phyloP scores from a whole-genome alignment of 2,329 filamentous ascomycete species.

The Exserohilum rostratum region DNA sequence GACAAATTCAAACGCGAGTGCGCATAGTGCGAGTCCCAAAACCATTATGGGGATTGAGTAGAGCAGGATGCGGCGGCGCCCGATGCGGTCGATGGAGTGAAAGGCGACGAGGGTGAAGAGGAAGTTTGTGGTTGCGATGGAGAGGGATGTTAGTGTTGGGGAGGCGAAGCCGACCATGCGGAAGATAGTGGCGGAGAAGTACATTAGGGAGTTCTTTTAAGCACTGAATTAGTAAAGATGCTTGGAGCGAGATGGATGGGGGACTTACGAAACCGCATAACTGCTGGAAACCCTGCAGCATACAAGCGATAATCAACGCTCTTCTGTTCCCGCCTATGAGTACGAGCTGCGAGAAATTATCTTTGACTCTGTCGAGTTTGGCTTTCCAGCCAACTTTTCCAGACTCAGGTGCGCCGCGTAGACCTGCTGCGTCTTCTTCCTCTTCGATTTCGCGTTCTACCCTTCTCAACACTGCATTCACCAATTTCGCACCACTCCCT shows the following conservation, averaged over 20 bases:
- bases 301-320: slow-evolving; percentile 82
- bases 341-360: slow-evolving; percentile 59
- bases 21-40: slow-evolving; percentile 71
- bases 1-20: slow-evolving; percentile 73
- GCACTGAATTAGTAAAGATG: background rate
- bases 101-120: slow-evolving; percentile 55
- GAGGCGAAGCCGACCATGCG: slow-evolving; percentile 53
- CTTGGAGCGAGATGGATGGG: background rate
- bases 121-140: slow-evolving; percentile 55
- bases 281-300: slow-evolving; percentile 87
- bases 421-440: slow-evolving; percentile 62
- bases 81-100: slow-evolving; percentile 52
- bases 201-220: slow-evolving; percentile 54
- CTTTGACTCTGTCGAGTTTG: slow-evolving; percentile 57
- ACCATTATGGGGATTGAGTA: slow-evolving; percentile 86
- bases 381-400: slow-evolving; percentile 35
- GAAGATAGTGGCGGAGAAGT: slow-evolving; percentile 57
- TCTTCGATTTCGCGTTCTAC: slow-evolving; percentile 79
- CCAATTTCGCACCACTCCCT: slow-evolving; percentile 51
- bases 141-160: slow-evolving; percentile 53
- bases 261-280: slow-evolving; percentile 65
- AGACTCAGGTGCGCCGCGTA: slow-evolving; percentile 42
- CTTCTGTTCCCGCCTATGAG: slow-evolving; percentile 63
- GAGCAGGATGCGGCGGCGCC: slow-evolving; percentile 68
- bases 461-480: slow-evolving; percentile 66